A percentile compares a stretch with the other conserved stretches of the same genome.
Evolutionary conservation across 2,329 filamentous ascomycete genomes (phyloP).

Genomic region (Penicillium sp.): DNA sequence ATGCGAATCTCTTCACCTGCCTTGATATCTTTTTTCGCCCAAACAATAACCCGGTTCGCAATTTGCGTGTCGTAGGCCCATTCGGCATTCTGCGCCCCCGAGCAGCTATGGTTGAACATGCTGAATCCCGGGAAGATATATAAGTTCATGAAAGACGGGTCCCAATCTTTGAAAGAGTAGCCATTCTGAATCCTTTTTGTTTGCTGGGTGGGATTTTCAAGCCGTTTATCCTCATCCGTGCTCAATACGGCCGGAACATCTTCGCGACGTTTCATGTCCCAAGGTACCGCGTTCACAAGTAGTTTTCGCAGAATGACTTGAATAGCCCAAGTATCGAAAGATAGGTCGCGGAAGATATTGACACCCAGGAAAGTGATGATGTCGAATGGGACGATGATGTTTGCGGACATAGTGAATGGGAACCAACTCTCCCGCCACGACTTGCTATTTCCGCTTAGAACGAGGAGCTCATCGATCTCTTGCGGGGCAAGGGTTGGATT

Average conservation of each 20-base stretch:
- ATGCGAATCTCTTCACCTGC: slow-evolving; percentile 33
- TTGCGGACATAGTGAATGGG: slow-evolving; percentile 40
- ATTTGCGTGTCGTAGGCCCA: slow-evolving; percentile 35
- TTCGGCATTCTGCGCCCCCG: slow-evolving; percentile 26
- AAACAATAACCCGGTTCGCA: slow-evolving; percentile 36
- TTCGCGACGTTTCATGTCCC: slow-evolving; percentile 27
- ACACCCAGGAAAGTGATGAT: slow-evolving; percentile 40
- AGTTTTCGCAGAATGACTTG: slow-evolving; percentile 40
- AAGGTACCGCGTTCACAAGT: slow-evolving; percentile 35
- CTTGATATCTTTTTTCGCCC: slow-evolving; percentile 29
- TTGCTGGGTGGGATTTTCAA: slow-evolving; percentile 14
- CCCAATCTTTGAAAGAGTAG: slow-evolving; percentile 7
- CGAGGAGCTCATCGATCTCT: slow-evolving; percentile 41
- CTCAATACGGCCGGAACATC: slow-evolving; percentile 5
- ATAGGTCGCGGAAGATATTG: slow-evolving; percentile 41
- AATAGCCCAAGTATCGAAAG: slow-evolving; percentile 44
- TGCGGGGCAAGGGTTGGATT: slow-evolving; percentile 33
- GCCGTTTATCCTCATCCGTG: slow-evolving; percentile 12
- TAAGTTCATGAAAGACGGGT: slow-evolving; percentile 32
- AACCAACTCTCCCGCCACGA: slow-evolving; percentile 25
- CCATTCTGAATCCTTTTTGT: background rate
- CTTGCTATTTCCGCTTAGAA: slow-evolving; percentile 25
- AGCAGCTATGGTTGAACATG: slow-evolving; percentile 38
- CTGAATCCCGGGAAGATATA: slow-evolving; percentile 39
- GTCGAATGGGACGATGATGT: slow-evolving; percentile 43